Base-by-base conservation (phyloP, 768 basidiomycete species). In the Calocera viscosa region DNA sequence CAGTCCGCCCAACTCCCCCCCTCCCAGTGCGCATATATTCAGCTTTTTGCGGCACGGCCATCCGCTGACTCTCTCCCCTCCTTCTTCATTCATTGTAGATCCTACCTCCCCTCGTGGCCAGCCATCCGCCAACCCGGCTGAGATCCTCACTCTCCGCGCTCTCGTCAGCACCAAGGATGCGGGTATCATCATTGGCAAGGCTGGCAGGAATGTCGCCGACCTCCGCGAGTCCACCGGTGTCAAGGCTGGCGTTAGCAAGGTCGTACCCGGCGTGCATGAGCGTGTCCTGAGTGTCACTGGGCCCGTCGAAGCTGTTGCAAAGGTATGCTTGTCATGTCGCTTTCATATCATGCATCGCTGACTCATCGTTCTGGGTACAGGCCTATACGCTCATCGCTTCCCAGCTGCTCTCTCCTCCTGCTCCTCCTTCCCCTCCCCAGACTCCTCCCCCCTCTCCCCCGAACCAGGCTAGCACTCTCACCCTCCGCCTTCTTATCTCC, bases 191-290 rank as follows among this genome's bases (percentile, higher is more conserved):
- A 97, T 97, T 72, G 94, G 95, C 71, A 96, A 92, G 74, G 94
- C 82, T 64, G 96, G 96, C 67, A 92, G 93, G 81, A 98, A 97
- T 74, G 95, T 99, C 74, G 95, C 95, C 70, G 91, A 94, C 77
- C 84, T 99, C 73, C 85, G 96, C 69, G 91, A 95, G 71, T 88
- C 91, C 73, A 95, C 94, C 49, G 93, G 90, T 71, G 94, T 96
- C 80, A 98, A 93, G 79, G 94, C 96, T 69, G 96, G 96, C 75
- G 96, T 99, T 77, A 94, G 89, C 83, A 98, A 96, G 77, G 95
- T 97, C 82, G 93, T 95, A 68, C 86, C 88, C 66, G 96, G 96
- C 73, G 93, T 99, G 68, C 94, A 96, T 69, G 96, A 99, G 79
- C 89, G 96, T 72, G 94, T 98, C 75, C 86, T 99, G 75, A 92